These are phyloP conservation scores for Mycena metata DNA, from an alignment of 768 basidiomycete species.

Conservation along the genomic window DNA sequence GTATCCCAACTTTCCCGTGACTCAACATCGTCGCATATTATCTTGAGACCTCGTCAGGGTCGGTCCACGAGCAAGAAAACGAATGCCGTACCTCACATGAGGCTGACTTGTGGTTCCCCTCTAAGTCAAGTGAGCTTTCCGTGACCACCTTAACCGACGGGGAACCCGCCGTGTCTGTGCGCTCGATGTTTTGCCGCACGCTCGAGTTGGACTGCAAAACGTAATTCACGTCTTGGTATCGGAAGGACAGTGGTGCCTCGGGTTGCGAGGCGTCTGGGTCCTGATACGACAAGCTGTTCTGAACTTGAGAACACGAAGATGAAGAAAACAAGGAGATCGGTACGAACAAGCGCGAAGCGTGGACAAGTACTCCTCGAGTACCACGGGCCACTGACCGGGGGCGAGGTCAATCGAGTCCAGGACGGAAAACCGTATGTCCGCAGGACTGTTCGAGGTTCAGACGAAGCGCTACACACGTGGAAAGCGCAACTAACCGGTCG, in stretches of 20 bases:
- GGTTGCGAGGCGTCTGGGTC: constrained; percentile 53
- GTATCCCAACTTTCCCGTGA: constrained; percentile 60
- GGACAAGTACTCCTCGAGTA: constrained; percentile 56
- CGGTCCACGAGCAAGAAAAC: not conserved
- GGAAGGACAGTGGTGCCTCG: constrained; percentile 60
- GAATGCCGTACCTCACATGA: constrained; percentile 65
- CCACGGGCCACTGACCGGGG: constrained; percentile 53
- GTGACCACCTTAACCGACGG: constrained; percentile 43
- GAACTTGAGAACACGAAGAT: not conserved
- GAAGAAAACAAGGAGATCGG: constrained; percentile 10
- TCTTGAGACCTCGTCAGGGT: constrained; percentile 49
- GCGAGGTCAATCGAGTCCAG: constrained; percentile 49
- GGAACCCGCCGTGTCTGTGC: constrained; percentile 25
- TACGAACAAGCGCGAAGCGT: constrained; percentile 61
- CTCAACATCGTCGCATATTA: constrained; percentile 55
- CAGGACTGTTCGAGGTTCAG: constrained; percentile 53
- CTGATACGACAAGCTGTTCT: constrained; percentile 50
- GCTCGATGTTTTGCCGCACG: constrained; percentile 60
- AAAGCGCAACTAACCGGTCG: constrained; percentile 58
- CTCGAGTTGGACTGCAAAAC: constrained; percentile 62
- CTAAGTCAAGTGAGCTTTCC: constrained; percentile 69
- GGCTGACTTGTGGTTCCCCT: constrained; percentile 63
- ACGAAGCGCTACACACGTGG: no score
- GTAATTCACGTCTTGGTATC: constrained; percentile 54
- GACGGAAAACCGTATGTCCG: constrained; percentile 69